Evolutionary conservation across 192 early-diverging fungal species (phyloP), one percentile per base, ranked within the genome.

Genomic region (Chytriomyces confervae): DNA sequence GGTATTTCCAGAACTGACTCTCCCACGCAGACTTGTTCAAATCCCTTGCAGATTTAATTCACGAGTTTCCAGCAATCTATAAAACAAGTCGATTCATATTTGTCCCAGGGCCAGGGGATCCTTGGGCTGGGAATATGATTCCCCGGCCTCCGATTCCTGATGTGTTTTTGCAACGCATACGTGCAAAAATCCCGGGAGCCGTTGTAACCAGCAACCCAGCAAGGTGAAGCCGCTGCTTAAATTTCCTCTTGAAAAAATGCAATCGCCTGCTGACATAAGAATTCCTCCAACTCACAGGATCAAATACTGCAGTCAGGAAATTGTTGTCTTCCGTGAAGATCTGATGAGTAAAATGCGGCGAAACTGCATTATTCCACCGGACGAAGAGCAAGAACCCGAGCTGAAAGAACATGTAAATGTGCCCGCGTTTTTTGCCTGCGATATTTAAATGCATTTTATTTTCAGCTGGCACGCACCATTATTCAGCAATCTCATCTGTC

Each of bases 311-410:
- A 93, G 91, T 5, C 94, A 95, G 66, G 96, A 98, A 73, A 93
- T 98, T 61, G 90, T 97, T 1, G 85, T 98, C 24, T 96, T 93
- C 74, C 89, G 95, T 16, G 95, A 97, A 72, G 95, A 97, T 76
- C 76, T 96, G 60, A 79, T 94, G 63, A 92, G 88, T 69, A 87
- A 87, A 78, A 80, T 96, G 66, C 84, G 90, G 66, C 87, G 95
- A 50, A 95, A 95, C 81, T 86, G 89, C 79, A 87, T 94, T 46
- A 69, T 93, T 0, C 85, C 88, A 23, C 91, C 93, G 7, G 78
- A 79, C 44, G 82, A 82, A 8, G 77, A 79, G 16, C 53, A 20
- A 18, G 77, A 84, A n/a, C 50, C 79, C 9, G 74, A 76, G 18
- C 20, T 80, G 20, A 73, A 79, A 23, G 49, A 76, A n/a, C 79